Percentiles rank a stretch among this genome's conserved stretches.
These are phyloP conservation scores for Stephania japonica DNA, from an alignment of 164 flowering plant genomes.

Conservation along the genomic window DNA sequence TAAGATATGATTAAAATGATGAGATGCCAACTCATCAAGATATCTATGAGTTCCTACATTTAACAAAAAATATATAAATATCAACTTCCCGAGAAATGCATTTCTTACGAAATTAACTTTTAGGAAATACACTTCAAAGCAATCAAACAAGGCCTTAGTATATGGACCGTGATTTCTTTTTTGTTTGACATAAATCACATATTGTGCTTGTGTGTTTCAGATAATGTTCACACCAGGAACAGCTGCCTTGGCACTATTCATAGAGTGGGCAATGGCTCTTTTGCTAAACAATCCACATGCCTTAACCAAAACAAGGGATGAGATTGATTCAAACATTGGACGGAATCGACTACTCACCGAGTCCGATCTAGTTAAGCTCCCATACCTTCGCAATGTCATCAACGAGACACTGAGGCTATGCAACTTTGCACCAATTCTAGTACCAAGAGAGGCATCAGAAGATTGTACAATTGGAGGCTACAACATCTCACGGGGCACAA, in stretches of 20 bases:
- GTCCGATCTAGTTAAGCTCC: conserved; percentile 2
- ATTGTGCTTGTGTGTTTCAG: background rate
- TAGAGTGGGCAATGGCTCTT: conserved; percentile 9
- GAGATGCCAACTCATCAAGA: no score
- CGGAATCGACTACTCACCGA: background rate
- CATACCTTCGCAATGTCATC: conserved; percentile 5
- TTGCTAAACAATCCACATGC: conserved; percentile 1
- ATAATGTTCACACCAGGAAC: conserved; percentile 3
- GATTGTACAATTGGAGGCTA: conserved; percentile 8
- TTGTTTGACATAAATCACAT: no score
- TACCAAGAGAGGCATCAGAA: conserved; percentile 8
- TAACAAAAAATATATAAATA: no score
- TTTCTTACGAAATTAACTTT: no score
- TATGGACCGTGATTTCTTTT: no score
- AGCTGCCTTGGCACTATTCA: background rate
- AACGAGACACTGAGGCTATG: conserved; percentile 6
- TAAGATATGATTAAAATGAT: no score
- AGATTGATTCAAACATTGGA: conserved; percentile 1
- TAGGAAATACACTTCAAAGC: no score
- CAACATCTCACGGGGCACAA: conserved; percentile 12
- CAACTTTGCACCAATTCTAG: background rate
- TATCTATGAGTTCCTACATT: no score
- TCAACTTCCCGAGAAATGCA: no score
- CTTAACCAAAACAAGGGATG: background rate
- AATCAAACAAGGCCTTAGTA: no score